phyloP scores from a whole-genome alignment of 768 basidiomycete species.

The Kwoniella sp. region DNA sequence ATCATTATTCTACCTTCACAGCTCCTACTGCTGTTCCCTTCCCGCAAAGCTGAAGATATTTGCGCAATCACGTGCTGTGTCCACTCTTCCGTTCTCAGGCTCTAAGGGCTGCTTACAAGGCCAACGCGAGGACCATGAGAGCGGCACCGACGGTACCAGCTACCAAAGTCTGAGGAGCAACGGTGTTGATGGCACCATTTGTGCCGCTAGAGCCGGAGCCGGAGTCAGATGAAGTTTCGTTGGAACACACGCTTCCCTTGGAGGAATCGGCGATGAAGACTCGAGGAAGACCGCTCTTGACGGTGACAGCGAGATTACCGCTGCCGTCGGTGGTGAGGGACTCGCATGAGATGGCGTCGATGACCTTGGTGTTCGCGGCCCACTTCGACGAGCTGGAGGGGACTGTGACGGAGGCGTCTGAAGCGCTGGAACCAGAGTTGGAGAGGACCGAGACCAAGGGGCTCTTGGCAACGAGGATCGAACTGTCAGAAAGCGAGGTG shows the following conservation, averaged over 20 bases:
- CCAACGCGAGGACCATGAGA: constrained; percentile 4
- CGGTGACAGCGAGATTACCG: constrained; percentile 42
- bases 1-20: not conserved
- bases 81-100: too few species aligned
- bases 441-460: constrained; percentile 50
- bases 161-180: not conserved
- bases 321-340: constrained; percentile 39
- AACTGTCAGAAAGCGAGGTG: constrained; percentile 31
- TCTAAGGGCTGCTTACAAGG: too few species aligned
- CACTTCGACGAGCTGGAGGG: constrained; percentile 35
- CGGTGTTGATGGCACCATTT: constrained; percentile 3
- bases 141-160: constrained; percentile 4
- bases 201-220: not conserved
- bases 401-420: constrained; percentile 33
- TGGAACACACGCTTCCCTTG: constrained; percentile 36
- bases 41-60: not conserved
- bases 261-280: constrained; percentile 41
- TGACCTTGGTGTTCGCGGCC: constrained; percentile 32
- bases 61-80: not conserved
- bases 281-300: constrained; percentile 42
- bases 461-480: constrained; percentile 46
- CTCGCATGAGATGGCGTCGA: constrained; percentile 48
- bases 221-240: not conserved
- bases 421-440: constrained; percentile 41
- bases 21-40: too few species aligned